Base-by-base conservation (phyloP, 2,329 filamentous ascomycete species). In the Trichoderma arundinaceum region DNA sequence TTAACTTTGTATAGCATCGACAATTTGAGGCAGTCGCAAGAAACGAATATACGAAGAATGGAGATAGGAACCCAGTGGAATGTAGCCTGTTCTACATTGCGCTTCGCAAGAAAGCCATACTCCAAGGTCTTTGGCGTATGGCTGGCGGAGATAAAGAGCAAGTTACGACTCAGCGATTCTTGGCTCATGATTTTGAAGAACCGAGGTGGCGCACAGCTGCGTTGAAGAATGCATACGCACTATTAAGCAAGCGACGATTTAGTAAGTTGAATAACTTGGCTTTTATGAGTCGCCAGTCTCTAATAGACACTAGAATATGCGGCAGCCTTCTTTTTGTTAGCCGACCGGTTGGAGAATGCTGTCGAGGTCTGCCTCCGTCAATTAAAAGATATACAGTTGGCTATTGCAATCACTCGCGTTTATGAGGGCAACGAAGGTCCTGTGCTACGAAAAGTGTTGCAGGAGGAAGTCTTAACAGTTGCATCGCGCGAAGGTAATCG, bases 81-180 rank as follows among this genome's bases (percentile, higher is more conserved):
- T 98, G 95, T 78, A 92, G 90, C 69, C 80, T 99, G 8, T 96
- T 91, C 78, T 99, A 98, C 75, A 83, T 99, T 17, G 94, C 96
- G 0, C 83, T 99, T 12, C 87, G 85, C 70, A 98, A 97, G 81
- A 99, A 99, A 77, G 85, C 90, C 2, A 90, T 98, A 0, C 85
- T 99, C 1, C 87, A 96, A 70, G 94, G 93, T 0, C 82, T 99
- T 0, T 99, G 95, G 95, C 88, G 96, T 17, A 97, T 98, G 86
- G 94, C 95, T 6, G 88, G 83, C 46, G 95, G 95, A 89, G 90
- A 96, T 72, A 87, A 85, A 66, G 96, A 99, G 76, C 95, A 98
- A 77, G 81, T 78, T 2, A 88, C 90, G 0, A 99, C 95, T 0
- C 86, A 90, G 67, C 88, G 86, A 67, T 83, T 99, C 35, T 81